A percentile compares a stretch with the other conserved stretches of the same genome.
Conservation (phyloP, 805 yeast species). For the Saccharomycopsis sp. region DNA sequence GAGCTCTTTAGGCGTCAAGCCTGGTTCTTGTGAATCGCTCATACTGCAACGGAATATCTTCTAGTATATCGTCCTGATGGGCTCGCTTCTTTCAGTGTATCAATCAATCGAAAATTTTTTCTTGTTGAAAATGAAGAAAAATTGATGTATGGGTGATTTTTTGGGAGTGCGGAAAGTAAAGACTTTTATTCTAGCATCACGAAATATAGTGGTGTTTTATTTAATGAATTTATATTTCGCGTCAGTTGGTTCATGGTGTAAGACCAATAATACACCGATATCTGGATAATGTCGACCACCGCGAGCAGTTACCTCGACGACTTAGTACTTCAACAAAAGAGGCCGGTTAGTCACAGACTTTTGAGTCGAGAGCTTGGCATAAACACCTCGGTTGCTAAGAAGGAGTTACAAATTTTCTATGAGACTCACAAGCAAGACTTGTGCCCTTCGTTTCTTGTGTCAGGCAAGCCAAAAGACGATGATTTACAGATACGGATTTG, state of each 20-base stretch:
- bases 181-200: too few relatives aligned
- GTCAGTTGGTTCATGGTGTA: too few relatives aligned
- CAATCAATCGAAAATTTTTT: conserved; percentile 1
- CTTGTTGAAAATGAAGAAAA: too few relatives aligned
- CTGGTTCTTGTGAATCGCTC: conserved; percentile 12
- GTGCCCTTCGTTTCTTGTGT: conserved; percentile 34
- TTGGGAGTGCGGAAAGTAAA: too few relatives aligned
- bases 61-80: not conserved
- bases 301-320: too few relatives aligned
- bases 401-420: conserved; percentile 32
- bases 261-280: too few relatives aligned
- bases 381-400: conserved; percentile 32
- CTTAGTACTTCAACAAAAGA: not conserved
- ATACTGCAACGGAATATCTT: conserved; percentile 20
- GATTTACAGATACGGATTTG: too few relatives aligned
- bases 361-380: conserved; percentile 34
- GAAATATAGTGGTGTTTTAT: too few relatives aligned
- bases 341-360: conserved; percentile 33
- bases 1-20: conserved; percentile 28
- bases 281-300: too few relatives aligned
- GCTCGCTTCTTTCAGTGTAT: too few relatives aligned
- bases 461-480: conserved; percentile 30
- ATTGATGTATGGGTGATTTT: too few relatives aligned
- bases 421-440: conserved; percentile 30
- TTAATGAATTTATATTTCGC: too few relatives aligned